These are phyloP conservation scores for Brassica nigra DNA, from an alignment of 345 rosid genomes.

Conservation along the genomic window DNA sequence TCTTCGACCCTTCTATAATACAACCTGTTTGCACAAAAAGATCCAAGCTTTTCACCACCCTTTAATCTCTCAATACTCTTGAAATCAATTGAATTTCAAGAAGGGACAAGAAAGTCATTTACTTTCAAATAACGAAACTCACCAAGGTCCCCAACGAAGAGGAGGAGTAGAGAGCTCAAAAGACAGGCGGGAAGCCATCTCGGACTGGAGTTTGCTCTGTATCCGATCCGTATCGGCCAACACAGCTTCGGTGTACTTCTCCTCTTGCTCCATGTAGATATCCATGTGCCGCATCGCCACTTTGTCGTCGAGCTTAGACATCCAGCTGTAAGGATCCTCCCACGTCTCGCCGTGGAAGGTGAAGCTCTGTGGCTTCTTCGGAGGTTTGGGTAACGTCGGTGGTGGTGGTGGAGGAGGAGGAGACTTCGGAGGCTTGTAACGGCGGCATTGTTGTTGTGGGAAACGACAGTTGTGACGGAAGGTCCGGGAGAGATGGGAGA, in stretches of 20 bases:
- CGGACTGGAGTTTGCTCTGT: slow-evolving; percentile 84
- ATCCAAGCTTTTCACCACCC: slow-evolving; percentile 16
- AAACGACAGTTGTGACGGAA: slow-evolving; percentile 29
- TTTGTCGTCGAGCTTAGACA: slow-evolving; percentile 80
- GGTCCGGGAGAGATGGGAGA: slow-evolving; percentile 46
- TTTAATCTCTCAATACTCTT: not conserved
- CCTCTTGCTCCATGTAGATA: slow-evolving; percentile 90
- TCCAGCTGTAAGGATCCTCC: slow-evolving; percentile 98
- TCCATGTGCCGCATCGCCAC: slow-evolving; percentile 99
- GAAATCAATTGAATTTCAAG: not conserved
- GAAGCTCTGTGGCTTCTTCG: slow-evolving; percentile 75
- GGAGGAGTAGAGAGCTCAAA: slow-evolving; percentile 91
- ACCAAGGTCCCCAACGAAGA: slow-evolving; percentile 94
- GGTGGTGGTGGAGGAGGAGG: slow-evolving; percentile 53
- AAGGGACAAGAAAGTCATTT: not conserved
- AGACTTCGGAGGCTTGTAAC: slow-evolving; percentile 49
- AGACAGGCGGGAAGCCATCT: slow-evolving; percentile 84
- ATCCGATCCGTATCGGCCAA: slow-evolving; percentile 75
- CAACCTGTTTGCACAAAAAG: slow-evolving; percentile 50
- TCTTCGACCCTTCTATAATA: slow-evolving; percentile 91
- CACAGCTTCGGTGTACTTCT: slow-evolving; percentile 86
- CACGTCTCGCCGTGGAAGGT: slow-evolving; percentile 70
- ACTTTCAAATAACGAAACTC: not conserved
- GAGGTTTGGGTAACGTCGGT: slow-evolving; percentile 80
- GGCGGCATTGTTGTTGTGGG: slow-evolving; percentile 43